A percentile compares a stretch with the other conserved stretches of the same genome.
These are phyloP conservation scores for Eucalyptus sp. DNA, from an alignment of 345 rosid species.

Conservation along the genomic window DNA sequence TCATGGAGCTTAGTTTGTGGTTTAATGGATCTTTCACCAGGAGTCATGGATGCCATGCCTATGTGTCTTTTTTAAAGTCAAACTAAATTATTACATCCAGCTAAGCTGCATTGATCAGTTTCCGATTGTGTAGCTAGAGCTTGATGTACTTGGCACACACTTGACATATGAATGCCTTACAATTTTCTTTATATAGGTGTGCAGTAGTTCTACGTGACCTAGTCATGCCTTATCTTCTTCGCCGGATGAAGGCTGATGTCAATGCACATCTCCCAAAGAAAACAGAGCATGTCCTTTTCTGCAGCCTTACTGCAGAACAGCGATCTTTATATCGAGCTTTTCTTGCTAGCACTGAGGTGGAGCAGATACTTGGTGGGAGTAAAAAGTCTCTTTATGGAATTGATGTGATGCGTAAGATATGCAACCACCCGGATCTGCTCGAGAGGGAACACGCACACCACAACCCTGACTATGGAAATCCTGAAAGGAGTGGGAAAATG, in stretches of 20 bases:
- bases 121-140: neutral
- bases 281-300: slow-evolving; percentile 93
- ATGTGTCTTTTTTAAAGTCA: neutral
- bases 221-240: slow-evolving; percentile 98
- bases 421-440: slow-evolving; percentile 97
- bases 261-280: slow-evolving; percentile 81
- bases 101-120: neutral
- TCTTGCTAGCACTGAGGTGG: slow-evolving; percentile 97
- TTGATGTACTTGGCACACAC: neutral
- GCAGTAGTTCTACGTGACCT: slow-evolving; percentile 94
- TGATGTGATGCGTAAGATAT: slow-evolving; percentile 99
- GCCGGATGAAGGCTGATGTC: slow-evolving; percentile 91
- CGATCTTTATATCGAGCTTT: slow-evolving; percentile 82
- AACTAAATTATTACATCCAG: neutral
- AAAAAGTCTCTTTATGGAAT: slow-evolving; percentile 84
- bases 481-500: slow-evolving; percentile 90
- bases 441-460: slow-evolving; percentile 79
- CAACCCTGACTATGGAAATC: slow-evolving; percentile 88
- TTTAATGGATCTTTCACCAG: neutral
- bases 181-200: slow-evolving; percentile 41
- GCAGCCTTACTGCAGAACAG: slow-evolving; percentile 91
- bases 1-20: neutral
- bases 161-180: neutral
- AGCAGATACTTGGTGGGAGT: slow-evolving; percentile 70
- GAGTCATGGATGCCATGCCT: neutral